Conservation (phyloP, 306 rosid species). For the Quercus gilva region DNA sequence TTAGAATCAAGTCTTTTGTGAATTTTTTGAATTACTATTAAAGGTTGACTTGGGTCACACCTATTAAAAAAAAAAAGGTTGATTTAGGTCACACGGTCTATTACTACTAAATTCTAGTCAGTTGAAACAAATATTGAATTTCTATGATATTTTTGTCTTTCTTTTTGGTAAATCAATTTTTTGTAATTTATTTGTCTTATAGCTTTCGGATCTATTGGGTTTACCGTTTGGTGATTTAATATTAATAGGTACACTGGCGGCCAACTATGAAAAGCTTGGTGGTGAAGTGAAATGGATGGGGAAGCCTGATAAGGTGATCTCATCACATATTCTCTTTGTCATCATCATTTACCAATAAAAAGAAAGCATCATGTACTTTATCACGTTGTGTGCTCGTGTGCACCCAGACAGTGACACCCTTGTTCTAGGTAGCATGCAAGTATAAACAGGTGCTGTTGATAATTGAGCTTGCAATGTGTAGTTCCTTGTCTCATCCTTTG, state of each 20-base stretch:
- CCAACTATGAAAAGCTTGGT: constrained; percentile 83
- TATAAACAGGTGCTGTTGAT: neutral
- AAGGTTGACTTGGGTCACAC: neutral
- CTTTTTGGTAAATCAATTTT: too few species aligned
- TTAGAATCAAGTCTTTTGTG: neutral
- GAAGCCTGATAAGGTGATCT: constrained; percentile 81
- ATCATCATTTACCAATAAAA: neutral
- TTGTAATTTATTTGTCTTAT: neutral
- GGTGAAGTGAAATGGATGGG: constrained; percentile 99
- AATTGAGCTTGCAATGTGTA: neutral
- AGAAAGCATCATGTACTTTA: constrained; percentile 1
- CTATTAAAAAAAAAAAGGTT: neutral
- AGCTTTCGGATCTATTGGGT: neutral
- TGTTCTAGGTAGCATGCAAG: neutral
- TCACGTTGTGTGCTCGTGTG: neutral
- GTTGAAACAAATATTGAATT: neutral
- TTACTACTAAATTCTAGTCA: neutral
- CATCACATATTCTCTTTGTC: neutral
- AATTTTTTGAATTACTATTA: neutral
- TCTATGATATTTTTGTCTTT: too few species aligned
- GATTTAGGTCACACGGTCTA: neutral
- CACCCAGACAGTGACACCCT: constrained; percentile 1
- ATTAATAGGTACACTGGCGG: constrained; percentile 72
- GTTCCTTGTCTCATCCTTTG: neutral
- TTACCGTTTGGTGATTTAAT: constrained; percentile 18